A percentile compares a stretch with the other conserved stretches of the same genome.
phyloP scores from a whole-genome alignment of 2,329 filamentous ascomycete species.

The Alternaria conjuncta region DNA sequence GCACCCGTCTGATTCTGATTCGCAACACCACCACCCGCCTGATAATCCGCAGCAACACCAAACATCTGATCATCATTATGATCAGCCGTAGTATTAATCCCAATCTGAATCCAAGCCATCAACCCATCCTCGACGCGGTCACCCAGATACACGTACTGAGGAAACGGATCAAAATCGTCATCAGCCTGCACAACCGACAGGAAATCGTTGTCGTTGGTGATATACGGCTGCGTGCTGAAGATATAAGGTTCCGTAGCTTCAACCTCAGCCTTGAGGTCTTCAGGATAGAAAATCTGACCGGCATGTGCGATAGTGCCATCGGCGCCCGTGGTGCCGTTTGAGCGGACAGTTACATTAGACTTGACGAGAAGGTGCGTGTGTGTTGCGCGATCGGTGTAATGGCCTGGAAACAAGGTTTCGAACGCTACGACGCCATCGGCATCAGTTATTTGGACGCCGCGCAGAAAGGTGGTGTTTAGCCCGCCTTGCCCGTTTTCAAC shows the following conservation, averaged over 20 bases:
- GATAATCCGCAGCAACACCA: constrained; percentile 25
- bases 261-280: constrained; percentile 47
- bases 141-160: constrained; percentile 30
- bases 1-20: constrained; percentile 13
- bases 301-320: constrained; percentile 51
- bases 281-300: constrained; percentile 53
- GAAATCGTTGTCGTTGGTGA: constrained; percentile 33
- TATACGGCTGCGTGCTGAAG: constrained; percentile 37
- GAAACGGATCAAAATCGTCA: constrained; percentile 31
- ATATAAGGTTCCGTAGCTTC: constrained; percentile 50
- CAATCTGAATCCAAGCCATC: constrained; percentile 34
- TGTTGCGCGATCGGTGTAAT: constrained; percentile 37
- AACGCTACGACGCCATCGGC: constrained; percentile 57
- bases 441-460: constrained; percentile 56
- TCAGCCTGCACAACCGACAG: constrained; percentile 35
- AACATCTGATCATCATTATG: constrained; percentile 23
- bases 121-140: constrained; percentile 31
- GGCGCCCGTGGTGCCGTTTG: constrained; percentile 46
- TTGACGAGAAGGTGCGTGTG: constrained; percentile 48
- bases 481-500: constrained; percentile 51
- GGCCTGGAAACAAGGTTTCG: constrained; percentile 57
- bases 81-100: constrained; percentile 30
- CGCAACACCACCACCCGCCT: constrained; percentile 28
- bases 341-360: constrained; percentile 42
- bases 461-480: constrained; percentile 48